Base-by-base conservation (phyloP, 75 land plant genomes). In the Pinus tabuliformis region DNA sequence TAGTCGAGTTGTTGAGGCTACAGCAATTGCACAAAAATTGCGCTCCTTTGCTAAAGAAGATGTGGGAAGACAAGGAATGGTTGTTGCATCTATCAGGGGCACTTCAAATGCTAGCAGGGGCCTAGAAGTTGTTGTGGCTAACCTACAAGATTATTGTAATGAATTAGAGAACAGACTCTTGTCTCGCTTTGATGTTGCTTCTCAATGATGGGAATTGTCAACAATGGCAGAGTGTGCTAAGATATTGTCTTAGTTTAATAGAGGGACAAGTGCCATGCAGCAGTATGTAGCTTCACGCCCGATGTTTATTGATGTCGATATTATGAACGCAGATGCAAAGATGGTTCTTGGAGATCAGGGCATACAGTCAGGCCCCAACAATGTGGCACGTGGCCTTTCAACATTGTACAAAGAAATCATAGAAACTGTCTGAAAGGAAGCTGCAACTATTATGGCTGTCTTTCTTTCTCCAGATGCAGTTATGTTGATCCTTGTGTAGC, bases 101-200 rank as follows among this genome's bases (percentile, higher is more conserved):
- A 85, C 86, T 81, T 87, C 99, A 61, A 88, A 85, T 94, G 92
- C 98, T 28, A 94, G 92, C 87, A 88, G 90, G 58, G 99, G 99
- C 52, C 74, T 97, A 58, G 99, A 95, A 85, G 94, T 95, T 88
- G 99, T 98, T 13, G 95, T 97, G 72, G 90, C 92, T 75, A 95
- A 97, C 74, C 98, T 97, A 72, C 99, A 97, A 82, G 99, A 97
- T n/a, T 97, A 97, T 76, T 97, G 99, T 77, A 97, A 97, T 86
- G 99, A 97, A 83, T 81, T 97, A 81, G 98, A 97, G 79, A 97
- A 97, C 30, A 73, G 80, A 16, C 72, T 78, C n/a, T 75, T 84
- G 77, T 76, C 75, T 57, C 88, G 93, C 33, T 97, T 97, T 86
- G 99, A 97, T 84, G 91, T 88, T 24, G 99, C 99, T 72, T 92